Percentiles rank a stretch among this genome's conserved stretches.
Evolutionary conservation across 2,329 filamentous ascomycete genomes (phyloP).

Genomic region (Leptographium galeiforme): DNA sequence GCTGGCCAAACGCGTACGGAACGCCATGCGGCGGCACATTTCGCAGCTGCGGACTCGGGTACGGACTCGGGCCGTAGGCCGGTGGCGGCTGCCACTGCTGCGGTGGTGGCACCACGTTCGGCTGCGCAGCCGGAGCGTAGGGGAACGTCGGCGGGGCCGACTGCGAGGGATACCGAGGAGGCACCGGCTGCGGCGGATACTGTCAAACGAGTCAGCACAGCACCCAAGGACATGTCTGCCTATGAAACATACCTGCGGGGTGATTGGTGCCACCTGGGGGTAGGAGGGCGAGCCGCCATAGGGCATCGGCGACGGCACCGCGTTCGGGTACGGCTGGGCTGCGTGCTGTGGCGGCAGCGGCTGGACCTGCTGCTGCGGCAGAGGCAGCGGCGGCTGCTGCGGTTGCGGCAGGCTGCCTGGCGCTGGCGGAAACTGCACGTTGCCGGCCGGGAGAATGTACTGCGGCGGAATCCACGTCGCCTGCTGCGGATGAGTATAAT

Average conservation of each 20-base stretch:
- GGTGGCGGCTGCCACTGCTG: slow-evolving; percentile 18
- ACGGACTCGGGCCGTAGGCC: slow-evolving; percentile 16
- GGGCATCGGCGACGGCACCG: slow-evolving; percentile 29
- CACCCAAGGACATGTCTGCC: too few species aligned
- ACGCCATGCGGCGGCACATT: slow-evolving; percentile 17
- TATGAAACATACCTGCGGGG: slow-evolving; percentile 27
- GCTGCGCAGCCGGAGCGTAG: slow-evolving; percentile 22
- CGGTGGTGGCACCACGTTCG: slow-evolving; percentile 19
- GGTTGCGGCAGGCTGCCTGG: slow-evolving; percentile 20
- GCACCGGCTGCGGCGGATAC: slow-evolving; percentile 21
- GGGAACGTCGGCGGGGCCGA: slow-evolving; percentile 6
- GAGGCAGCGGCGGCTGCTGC: slow-evolving; percentile 16
- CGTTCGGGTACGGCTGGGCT: slow-evolving; percentile 21
- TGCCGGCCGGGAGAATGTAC: slow-evolving; percentile 30
- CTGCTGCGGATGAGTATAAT: slow-evolving; percentile 42
- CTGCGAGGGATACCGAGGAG: slow-evolving; percentile 4
- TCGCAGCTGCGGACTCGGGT: slow-evolving; percentile 14
- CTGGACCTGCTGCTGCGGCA: not conserved
- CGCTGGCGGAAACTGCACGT: slow-evolving; percentile 22
- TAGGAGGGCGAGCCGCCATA: slow-evolving; percentile 33
- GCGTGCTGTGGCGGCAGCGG: not conserved
- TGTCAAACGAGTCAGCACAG: slow-evolving; percentile 6
- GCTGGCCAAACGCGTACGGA: slow-evolving; percentile 67
- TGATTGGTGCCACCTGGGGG: slow-evolving; percentile 26
- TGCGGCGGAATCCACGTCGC: slow-evolving; percentile 44